phyloP scores from a whole-genome alignment of 352 stramenopile genomes.

The Globisporangium uncinulatum region DNA sequence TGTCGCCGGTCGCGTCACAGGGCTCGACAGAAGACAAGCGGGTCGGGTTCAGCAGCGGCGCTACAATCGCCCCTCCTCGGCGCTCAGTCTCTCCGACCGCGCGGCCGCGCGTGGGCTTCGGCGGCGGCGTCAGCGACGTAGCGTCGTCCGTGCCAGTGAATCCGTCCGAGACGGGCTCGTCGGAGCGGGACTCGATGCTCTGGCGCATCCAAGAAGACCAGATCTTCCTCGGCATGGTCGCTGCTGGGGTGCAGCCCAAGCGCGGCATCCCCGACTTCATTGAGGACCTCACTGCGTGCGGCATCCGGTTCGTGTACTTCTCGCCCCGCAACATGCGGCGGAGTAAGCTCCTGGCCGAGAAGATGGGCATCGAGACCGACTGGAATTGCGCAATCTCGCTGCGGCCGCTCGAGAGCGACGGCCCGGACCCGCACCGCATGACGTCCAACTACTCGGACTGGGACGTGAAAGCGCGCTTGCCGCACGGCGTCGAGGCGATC shows the following conservation, averaged over 20 bases:
- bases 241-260: slow-evolving; percentile 92
- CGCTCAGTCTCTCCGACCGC: slow-evolving; percentile 9
- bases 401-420: slow-evolving; percentile 87
- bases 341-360: slow-evolving; percentile 90
- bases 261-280: slow-evolving; percentile 94
- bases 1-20: slow-evolving; percentile 24
- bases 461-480: slow-evolving; percentile 94
- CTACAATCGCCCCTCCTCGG: slow-evolving; percentile 1
- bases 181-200: slow-evolving; percentile 53
- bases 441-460: slow-evolving; percentile 97
- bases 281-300: slow-evolving; percentile 91
- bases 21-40: slow-evolving; percentile 19
- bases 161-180: slow-evolving; percentile 42
- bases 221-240: slow-evolving; percentile 97
- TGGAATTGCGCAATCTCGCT: slow-evolving; percentile 99
- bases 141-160: slow-evolving; percentile 45
- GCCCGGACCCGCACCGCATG: slow-evolving; percentile 94
- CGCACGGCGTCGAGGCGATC: slow-evolving; percentile 95
- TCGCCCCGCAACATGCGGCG: slow-evolving; percentile 98
- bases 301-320: slow-evolving; percentile 99
- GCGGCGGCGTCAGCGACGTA: slow-evolving; percentile 29
- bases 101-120: slow-evolving; percentile 1
- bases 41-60: background rate
- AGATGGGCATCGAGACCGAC: slow-evolving; percentile 98
- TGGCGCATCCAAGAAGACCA: slow-evolving; percentile 93